These are phyloP conservation scores for Solanum sejunctum DNA, from an alignment of 257 asterid genomes.

Conservation along the genomic window DNA sequence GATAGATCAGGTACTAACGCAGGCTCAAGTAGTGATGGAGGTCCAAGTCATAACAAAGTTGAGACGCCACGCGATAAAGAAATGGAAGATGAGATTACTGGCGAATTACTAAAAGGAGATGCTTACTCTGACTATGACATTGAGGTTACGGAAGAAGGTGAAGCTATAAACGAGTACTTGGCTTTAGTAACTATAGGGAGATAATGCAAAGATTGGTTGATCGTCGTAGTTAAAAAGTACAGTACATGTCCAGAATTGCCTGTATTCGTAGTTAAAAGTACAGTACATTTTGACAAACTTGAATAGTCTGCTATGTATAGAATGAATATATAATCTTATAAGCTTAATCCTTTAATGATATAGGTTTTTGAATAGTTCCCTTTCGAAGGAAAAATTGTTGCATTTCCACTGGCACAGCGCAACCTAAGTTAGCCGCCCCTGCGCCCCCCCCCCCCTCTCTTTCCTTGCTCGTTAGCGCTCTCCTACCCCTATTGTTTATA, in stretches of 20 bases:
- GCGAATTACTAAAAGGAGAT: slow-evolving; percentile 47
- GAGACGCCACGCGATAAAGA: slow-evolving; percentile 42
- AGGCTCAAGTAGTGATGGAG: slow-evolving; percentile 13
- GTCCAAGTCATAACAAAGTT: slow-evolving; percentile 1
- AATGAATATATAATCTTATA: not conserved
- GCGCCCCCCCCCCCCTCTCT: too few relatives aligned
- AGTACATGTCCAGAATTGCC: not conserved
- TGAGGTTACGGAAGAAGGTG: slow-evolving; percentile 74
- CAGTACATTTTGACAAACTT: not conserved
- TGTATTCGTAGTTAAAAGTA: not conserved
- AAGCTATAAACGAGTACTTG: slow-evolving; percentile 66
- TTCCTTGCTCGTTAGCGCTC: too few relatives aligned
- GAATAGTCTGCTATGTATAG: not conserved
- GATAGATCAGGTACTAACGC: not conserved
- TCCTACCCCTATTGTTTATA: too few relatives aligned
- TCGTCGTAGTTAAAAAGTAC: not conserved
- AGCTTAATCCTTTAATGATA: not conserved
- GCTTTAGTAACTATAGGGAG: slow-evolving; percentile 27
- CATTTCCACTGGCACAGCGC: too few relatives aligned
- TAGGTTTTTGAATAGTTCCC: not conserved
- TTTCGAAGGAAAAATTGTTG: not conserved
- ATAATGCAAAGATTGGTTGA: not conserved
- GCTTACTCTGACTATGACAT: slow-evolving; percentile 79
- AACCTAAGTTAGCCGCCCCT: too few relatives aligned
- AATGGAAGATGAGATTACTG: slow-evolving; percentile 74